phyloP scores from a whole-genome alignment of 129 eudicot genomes.

The Erigeron canadensis region DNA sequence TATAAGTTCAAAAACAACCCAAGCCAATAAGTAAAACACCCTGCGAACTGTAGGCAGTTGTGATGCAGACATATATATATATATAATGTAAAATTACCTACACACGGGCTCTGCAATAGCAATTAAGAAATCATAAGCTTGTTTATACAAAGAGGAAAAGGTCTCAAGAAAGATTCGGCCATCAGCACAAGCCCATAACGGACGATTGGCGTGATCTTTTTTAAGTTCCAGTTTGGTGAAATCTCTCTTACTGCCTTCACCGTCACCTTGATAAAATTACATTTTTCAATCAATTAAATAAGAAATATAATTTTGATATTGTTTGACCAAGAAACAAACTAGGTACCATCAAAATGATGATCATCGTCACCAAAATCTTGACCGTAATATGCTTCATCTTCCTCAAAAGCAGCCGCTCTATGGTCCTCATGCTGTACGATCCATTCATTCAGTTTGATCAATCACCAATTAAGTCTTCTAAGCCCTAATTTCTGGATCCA shows the following conservation, averaged over 20 bases:
- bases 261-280: constrained; percentile 40
- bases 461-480: neutral
- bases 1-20: constrained; percentile 24
- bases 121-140: constrained; percentile 92
- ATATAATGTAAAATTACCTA: constrained; percentile 48
- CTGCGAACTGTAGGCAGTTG: neutral
- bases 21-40: neutral
- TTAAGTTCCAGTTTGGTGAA: constrained; percentile 87
- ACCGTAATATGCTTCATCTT: constrained; percentile 44
- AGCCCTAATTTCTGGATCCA: neutral
- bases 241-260: constrained; percentile 64
- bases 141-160: constrained; percentile 78
- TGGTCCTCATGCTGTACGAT: constrained; percentile 49
- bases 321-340: too few relatives aligned
- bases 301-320: too few relatives aligned
- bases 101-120: constrained; percentile 97
- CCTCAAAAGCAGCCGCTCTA: constrained; percentile 48
- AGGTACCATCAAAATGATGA: constrained; percentile 54
- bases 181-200: constrained; percentile 97
- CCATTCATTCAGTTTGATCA: constrained; percentile 2
- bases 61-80: neutral
- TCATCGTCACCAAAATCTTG: constrained; percentile 56
- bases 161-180: constrained; percentile 96
- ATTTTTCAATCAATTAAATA: too few relatives aligned
- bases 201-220: constrained; percentile 81